Conservation (phyloP, 352 stramenopile species). For the Phytopythium oedochilum region DNA sequence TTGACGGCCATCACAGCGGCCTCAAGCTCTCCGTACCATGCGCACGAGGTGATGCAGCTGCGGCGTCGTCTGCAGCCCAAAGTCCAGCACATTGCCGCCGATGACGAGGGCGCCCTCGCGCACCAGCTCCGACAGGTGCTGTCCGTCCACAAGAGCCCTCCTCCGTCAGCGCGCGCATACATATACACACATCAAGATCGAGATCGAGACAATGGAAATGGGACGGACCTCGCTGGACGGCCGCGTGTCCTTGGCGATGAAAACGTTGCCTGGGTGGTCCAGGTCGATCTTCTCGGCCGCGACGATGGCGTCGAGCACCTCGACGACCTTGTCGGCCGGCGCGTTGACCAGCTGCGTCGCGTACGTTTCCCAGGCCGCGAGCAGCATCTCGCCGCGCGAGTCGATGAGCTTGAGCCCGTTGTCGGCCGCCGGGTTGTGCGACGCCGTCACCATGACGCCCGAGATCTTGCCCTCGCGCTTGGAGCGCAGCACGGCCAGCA, state of each 20-base stretch:
- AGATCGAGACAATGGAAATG: too few species aligned
- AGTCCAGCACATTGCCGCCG: conserved; percentile 89
- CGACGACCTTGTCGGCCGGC: conserved; percentile 71
- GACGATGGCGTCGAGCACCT: conserved; percentile 74
- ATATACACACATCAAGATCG: too few species aligned
- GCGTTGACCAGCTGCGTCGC: conserved; percentile 82
- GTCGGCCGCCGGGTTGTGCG: conserved; percentile 90
- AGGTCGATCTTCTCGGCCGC: conserved; percentile 75
- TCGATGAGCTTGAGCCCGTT: conserved; percentile 95
- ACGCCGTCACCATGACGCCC: conserved; percentile 94
- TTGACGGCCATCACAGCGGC: not conserved
- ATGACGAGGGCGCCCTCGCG: conserved; percentile 87
- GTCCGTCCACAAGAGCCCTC: too few species aligned
- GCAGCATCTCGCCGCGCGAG: conserved; percentile 91
- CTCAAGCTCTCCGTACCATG: conserved; percentile 60
- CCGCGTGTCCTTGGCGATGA: conserved; percentile 93
- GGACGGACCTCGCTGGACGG: conserved; percentile 60
- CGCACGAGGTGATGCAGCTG: conserved; percentile 97
- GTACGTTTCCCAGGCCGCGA: conserved; percentile 87
- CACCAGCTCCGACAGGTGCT: conserved; percentile 82
- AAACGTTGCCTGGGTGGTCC: conserved; percentile 80
- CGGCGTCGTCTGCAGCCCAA: conserved; percentile 96
- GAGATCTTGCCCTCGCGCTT: conserved; percentile 80
- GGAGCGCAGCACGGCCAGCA: conserved; percentile 76
- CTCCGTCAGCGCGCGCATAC: too few species aligned